These are phyloP conservation scores for Dioscorea cayenensis DNA, from an alignment of 116 monocot genomes.

Conservation along the genomic window DNA sequence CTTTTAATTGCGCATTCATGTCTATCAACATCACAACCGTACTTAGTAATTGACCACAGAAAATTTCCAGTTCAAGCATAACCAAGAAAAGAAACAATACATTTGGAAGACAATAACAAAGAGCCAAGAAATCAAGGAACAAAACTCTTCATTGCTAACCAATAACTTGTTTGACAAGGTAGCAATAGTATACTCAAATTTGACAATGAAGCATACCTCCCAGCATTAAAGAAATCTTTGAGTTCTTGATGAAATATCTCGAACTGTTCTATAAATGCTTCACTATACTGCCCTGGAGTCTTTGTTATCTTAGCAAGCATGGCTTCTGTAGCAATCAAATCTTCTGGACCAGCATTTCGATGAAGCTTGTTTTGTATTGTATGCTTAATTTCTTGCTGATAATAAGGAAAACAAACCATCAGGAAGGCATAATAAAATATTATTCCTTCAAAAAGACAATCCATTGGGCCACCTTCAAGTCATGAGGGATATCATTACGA, in stretches of 20 bases:
- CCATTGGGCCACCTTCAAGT: constrained; percentile 64
- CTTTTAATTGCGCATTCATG: neutral
- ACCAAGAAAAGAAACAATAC: too few species aligned
- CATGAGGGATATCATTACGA: constrained; percentile 90
- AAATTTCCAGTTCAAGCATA: too few species aligned
- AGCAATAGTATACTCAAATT: neutral
- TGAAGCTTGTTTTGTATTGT: constrained; percentile 99
- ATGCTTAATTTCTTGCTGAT: constrained; percentile 98
- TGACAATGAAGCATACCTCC: constrained; percentile 50
- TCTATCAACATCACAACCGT: too few species aligned
- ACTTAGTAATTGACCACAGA: too few species aligned
- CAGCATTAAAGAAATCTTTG: constrained; percentile 99
- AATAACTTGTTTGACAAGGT: neutral
- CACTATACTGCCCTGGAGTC: constrained; percentile 77
- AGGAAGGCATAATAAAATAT: constrained; percentile 3
- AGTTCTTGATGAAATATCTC: constrained; percentile 88
- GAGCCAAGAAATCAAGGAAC: too few species aligned
- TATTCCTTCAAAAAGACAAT: neutral
- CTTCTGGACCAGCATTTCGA: constrained; percentile 97
- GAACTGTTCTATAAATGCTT: constrained; percentile 87
- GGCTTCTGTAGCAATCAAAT: constrained; percentile 90
- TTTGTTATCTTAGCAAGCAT: constrained; percentile 84
- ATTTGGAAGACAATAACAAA: too few species aligned
- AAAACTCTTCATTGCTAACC: too few species aligned
- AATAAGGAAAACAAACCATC: constrained; percentile 7